Percentiles rank a stretch among this genome's conserved stretches.
phyloP scores from a whole-genome alignment of 768 basidiomycete genomes.

The Collybia mongolica region DNA sequence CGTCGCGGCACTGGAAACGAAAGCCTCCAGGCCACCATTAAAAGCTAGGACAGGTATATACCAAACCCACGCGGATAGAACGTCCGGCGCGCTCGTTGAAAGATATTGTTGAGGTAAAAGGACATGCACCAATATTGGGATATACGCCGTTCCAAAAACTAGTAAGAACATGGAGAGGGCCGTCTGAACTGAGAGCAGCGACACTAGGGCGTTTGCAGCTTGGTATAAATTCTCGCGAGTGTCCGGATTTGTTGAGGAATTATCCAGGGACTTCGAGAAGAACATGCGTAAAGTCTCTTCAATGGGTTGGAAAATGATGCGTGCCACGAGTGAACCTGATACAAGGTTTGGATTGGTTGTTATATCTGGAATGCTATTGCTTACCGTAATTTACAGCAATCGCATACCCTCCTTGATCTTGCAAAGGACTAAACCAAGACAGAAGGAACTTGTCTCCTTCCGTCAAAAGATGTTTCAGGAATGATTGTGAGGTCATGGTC shows the following conservation, averaged over 20 bases:
- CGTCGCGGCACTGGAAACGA: conserved; percentile 76
- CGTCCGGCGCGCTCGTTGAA: conserved; percentile 73
- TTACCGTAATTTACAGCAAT: conserved; percentile 94
- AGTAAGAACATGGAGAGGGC: conserved; percentile 68
- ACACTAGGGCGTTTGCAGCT: conserved; percentile 51
- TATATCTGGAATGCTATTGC: conserved; percentile 12
- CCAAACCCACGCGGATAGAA: conserved; percentile 79
- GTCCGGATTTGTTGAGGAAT: conserved; percentile 9
- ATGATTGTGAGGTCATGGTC: conserved; percentile 85
- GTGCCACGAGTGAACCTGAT: conserved; percentile 86
- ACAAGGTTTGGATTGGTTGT: background rate
- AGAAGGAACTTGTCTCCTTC: conserved; percentile 94
- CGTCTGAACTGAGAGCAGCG: conserved; percentile 66
- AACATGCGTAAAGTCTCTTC: conserved; percentile 91
- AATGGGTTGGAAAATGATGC: conserved; percentile 92
- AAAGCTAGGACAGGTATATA: conserved; percentile 89
- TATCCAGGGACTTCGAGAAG: conserved; percentile 67
- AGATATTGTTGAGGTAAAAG: conserved; percentile 72
- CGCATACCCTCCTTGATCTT: conserved; percentile 93
- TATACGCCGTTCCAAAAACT: conserved; percentile 73
- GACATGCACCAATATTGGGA: conserved; percentile 65
- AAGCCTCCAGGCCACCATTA: conserved; percentile 92
- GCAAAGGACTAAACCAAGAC: conserved; percentile 77
- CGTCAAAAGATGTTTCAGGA: conserved; percentile 93
- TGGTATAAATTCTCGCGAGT: conserved; percentile 23